Percentiles rank a stretch among this genome's conserved stretches.
Conservation (phyloP, 1,284 basidiomycete genomes). For the Apiotrichum gracile region DNA sequence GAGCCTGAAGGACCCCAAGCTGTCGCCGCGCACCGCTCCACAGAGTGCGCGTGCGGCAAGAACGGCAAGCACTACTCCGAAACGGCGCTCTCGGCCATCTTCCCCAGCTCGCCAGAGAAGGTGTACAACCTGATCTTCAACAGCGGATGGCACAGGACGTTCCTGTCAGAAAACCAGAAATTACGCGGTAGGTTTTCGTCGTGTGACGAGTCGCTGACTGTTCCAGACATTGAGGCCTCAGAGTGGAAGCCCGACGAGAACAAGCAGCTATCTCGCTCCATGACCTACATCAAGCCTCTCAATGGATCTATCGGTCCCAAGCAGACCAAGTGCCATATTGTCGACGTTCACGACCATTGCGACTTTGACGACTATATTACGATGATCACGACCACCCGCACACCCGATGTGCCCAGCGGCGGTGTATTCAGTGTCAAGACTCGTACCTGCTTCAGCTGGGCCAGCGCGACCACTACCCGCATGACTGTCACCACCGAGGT, state of each 20-base stretch:
- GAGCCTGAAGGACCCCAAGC: conserved; percentile 10
- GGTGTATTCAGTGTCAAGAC: conserved; percentile 90
- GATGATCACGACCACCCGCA: conserved; percentile 82
- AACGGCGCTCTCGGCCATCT: conserved; percentile 65
- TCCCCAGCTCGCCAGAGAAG: conserved; percentile 88
- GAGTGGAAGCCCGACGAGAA: conserved; percentile 77
- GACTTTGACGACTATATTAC: conserved; percentile 80
- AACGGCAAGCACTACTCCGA: conserved; percentile 68
- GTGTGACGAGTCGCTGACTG: neutral
- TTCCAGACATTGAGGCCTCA: conserved; percentile 82
- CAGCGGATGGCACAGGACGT: conserved; percentile 91
- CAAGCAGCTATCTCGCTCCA: conserved; percentile 69
- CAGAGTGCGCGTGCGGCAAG: conserved; percentile 69
- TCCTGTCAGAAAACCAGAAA: conserved; percentile 81
- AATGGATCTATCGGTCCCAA: conserved; percentile 83
- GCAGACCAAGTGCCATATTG: conserved; percentile 89
- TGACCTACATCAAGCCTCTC: conserved; percentile 94
- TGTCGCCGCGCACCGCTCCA: conserved; percentile 41
- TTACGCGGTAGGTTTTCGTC: conserved; percentile 64
- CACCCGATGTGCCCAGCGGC: conserved; percentile 91
- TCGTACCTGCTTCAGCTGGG: conserved; percentile 91
- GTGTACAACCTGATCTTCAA: conserved; percentile 95
- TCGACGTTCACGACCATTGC: conserved; percentile 72
- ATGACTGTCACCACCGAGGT: conserved; percentile 85
- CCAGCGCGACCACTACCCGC: conserved; percentile 65